Conservation (phyloP, 495 filamentous ascomycete species). For the Aspergillus ellipticus region DNA sequence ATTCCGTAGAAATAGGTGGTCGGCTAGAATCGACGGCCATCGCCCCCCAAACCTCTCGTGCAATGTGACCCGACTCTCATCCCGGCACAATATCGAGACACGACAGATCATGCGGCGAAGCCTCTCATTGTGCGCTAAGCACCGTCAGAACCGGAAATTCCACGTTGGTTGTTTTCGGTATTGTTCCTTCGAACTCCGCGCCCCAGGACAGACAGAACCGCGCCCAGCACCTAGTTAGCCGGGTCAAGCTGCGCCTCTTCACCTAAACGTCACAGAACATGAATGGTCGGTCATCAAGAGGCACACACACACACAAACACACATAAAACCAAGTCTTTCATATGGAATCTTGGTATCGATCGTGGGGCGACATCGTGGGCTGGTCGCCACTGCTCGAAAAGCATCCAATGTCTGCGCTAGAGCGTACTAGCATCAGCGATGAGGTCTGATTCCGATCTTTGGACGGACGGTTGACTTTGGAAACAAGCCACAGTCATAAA, state of each 20-base stretch:
- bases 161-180: neutral
- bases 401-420: neutral
- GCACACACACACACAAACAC: too few species aligned
- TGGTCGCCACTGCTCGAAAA: too few species aligned
- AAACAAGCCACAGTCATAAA: too few species aligned
- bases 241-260: too few species aligned
- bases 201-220: neutral
- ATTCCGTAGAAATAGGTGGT: neutral
- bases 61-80: neutral
- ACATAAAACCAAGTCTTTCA: too few species aligned
- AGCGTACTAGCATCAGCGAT: neutral
- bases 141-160: too few species aligned
- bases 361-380: too few species aligned
- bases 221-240: neutral
- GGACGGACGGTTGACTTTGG: too few species aligned
- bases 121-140: neutral
- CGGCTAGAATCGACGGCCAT: neutral
- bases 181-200: neutral
- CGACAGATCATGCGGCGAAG: neutral
- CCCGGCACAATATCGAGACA: neutral
- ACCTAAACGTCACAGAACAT: neutral
- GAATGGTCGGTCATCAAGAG: neutral
- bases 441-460: neutral
- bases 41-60: neutral
- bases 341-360: neutral